Conservation (phyloP, 2,329 filamentous ascomycete species). For the Aureobasidium sp. region DNA sequence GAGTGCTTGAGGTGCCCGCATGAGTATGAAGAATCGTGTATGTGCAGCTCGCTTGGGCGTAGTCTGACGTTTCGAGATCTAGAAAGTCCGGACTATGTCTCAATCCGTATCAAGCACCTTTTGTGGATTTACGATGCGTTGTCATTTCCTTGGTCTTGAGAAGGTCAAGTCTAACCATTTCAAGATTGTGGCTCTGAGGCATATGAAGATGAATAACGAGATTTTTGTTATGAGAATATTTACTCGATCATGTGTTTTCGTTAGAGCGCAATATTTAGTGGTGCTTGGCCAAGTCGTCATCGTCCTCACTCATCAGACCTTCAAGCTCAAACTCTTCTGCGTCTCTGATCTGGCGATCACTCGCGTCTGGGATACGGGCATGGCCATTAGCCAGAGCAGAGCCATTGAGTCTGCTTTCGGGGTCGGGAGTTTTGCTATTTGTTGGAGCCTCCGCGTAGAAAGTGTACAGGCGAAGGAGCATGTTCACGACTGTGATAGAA, state of each 20-base stretch:
- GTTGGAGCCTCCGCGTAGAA: slow-evolving; percentile 46
- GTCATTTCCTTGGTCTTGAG: neutral
- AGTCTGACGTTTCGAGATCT: too few species aligned
- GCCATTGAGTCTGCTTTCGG: slow-evolving; percentile 24
- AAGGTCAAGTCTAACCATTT: neutral
- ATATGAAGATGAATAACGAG: neutral
- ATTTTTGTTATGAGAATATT: neutral
- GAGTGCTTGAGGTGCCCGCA: slow-evolving; percentile 26
- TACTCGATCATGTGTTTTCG: neutral
- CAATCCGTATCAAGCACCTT: too few species aligned
- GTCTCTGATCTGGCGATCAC: slow-evolving; percentile 60
- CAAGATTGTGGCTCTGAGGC: too few species aligned
- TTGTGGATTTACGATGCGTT: neutral
- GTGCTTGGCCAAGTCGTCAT: slow-evolving; percentile 42
- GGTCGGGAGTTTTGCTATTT: slow-evolving; percentile 30
- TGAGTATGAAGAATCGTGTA: too few species aligned
- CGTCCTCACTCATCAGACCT: slow-evolving; percentile 81
- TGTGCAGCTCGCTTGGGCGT: neutral
- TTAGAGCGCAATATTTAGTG: neutral
- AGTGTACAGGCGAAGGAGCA: slow-evolving; percentile 80
- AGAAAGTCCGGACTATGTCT: too few species aligned
- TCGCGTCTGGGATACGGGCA: slow-evolving; percentile 31
- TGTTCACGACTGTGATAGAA: slow-evolving; percentile 58
- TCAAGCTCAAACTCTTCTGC: slow-evolving; percentile 92
- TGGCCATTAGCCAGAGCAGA: slow-evolving; percentile 36